Base-by-base conservation (phyloP, 352 stramenopile species). In the Pythium monospermum region DNA sequence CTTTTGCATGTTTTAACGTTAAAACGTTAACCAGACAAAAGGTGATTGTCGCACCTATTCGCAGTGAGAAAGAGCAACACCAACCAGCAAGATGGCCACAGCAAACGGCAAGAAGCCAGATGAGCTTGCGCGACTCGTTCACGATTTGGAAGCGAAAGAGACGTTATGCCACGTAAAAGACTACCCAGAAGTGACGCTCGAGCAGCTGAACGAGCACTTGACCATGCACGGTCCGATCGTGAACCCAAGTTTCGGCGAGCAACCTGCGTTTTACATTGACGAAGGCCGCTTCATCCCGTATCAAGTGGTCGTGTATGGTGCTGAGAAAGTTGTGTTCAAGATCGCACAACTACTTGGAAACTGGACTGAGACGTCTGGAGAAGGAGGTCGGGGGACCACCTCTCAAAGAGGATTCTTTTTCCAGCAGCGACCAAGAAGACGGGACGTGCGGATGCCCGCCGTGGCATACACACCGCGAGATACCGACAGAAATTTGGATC, bases 211-310 rank as follows among this genome's bases (percentile, higher is more conserved):
- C 54, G 4, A 32, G 44, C 22, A 53, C 46, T 46, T 63, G 43
- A 40, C 56, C 38, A 53, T 36, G 32, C 36, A 53, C 28, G 36
- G 54, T 48, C 54, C 59, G 28, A 33, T 61, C 1, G 16, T 56
- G 1, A 48, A 66, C 46, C 55, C 54, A 4, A 25, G 47, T 57
- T 51, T 68, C 46, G 40, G 54, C 7, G 38, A 61, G 35, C 59
- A 71, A 18, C 42, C 19, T 30, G 38, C 31, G 7, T 63, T 71
- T 25, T 68, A 58, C 50, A 58, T 71, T 35, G 59, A 67, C 46
- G 54, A 68, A 60, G 54, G 50, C 44, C 27, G 19, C 21, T 68
- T 63, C 18, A 33, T 46, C 3, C 59, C 54, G 1, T 57, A 43
- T 49, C 47, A 33, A 57, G 53, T 50, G 31, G 37, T 53, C 3